Conservation (phyloP, 2,329 filamentous ascomycete species). For the Calycina herbarum region DNA sequence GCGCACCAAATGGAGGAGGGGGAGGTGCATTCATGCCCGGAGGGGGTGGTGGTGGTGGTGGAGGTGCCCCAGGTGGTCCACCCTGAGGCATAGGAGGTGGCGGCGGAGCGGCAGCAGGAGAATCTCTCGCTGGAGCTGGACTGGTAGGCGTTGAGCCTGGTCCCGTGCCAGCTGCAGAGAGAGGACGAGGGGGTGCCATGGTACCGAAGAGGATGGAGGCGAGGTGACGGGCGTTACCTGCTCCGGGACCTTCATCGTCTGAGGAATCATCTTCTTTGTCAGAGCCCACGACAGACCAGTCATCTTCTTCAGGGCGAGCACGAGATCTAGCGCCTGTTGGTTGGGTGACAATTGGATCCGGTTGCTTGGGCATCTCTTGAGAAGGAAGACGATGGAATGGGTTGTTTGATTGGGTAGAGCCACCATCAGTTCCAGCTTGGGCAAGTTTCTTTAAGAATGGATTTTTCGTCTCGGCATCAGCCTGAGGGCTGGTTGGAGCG, state of each 20-base stretch:
- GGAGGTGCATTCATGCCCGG: slow-evolving; percentile 43
- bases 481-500: slow-evolving; percentile 18
- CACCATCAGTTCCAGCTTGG: slow-evolving; percentile 54
- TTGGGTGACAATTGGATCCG: slow-evolving; percentile 44
- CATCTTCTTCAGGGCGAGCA: slow-evolving; percentile 65
- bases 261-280: slow-evolving; percentile 72
- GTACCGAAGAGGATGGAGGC: slow-evolving; percentile 95
- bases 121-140: slow-evolving; percentile 42
- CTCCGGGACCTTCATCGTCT: slow-evolving; percentile 75
- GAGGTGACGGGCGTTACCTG: slow-evolving; percentile 83
- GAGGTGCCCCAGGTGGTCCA: slow-evolving; percentile 42
- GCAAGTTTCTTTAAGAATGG: slow-evolving; percentile 91
- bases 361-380: slow-evolving; percentile 50
- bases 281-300: slow-evolving; percentile 81
- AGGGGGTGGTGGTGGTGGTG: slow-evolving; percentile 45
- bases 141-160: slow-evolving; percentile 44
- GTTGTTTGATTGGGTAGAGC: slow-evolving; percentile 66
- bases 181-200: slow-evolving; percentile 88
- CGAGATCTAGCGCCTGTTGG: slow-evolving; percentile 49
- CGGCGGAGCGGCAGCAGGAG: slow-evolving; percentile 44
- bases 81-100: slow-evolving; percentile 51
- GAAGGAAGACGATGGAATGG: slow-evolving; percentile 89
- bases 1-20: slow-evolving; percentile 37
- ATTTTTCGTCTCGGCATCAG: slow-evolving; percentile 82
- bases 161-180: slow-evolving; percentile 79